Evolutionary conservation across 441 rosid genomes (phyloP).

Genomic region (Jatropha multifida): DNA sequence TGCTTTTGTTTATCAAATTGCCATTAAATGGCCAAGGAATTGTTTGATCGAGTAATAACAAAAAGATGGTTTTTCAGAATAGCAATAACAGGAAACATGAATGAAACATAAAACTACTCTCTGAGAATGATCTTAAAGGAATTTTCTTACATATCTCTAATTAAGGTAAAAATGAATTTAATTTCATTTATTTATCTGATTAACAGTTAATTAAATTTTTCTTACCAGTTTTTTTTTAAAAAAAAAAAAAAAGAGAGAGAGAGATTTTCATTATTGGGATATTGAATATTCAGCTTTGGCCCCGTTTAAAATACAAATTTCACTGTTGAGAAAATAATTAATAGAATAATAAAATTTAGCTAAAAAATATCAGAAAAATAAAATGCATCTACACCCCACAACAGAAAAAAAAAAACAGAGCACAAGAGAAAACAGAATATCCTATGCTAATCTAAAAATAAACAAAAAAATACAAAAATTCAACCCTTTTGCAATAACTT

Average conservation of each 20-base stretch:
- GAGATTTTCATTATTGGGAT: too few species aligned
- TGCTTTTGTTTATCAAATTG: background rate
- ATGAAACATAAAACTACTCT: conserved; percentile 12
- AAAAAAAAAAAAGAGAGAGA: too few species aligned
- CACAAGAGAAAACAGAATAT: too few species aligned
- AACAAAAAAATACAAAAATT: background rate
- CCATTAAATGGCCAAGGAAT: background rate
- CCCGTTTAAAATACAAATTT: too few species aligned
- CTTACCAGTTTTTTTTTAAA: too few species aligned
- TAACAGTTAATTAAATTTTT: too few species aligned
- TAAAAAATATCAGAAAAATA: background rate
- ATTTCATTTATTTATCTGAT: too few species aligned
- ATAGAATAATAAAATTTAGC: too few species aligned
- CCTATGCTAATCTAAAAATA: background rate
- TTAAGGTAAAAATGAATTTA: too few species aligned
- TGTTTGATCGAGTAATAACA: background rate
- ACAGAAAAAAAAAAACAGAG: background rate
- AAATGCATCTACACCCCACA: background rate
- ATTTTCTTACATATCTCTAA: background rate
- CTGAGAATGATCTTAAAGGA: background rate
- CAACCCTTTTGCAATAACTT: conserved; percentile 38
- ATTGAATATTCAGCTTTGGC: too few species aligned
- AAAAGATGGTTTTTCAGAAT: background rate
- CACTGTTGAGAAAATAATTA: too few species aligned
- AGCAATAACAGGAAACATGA: background rate